Conservation (phyloP, 345 rosid species). For the Citrus hindsii region DNA sequence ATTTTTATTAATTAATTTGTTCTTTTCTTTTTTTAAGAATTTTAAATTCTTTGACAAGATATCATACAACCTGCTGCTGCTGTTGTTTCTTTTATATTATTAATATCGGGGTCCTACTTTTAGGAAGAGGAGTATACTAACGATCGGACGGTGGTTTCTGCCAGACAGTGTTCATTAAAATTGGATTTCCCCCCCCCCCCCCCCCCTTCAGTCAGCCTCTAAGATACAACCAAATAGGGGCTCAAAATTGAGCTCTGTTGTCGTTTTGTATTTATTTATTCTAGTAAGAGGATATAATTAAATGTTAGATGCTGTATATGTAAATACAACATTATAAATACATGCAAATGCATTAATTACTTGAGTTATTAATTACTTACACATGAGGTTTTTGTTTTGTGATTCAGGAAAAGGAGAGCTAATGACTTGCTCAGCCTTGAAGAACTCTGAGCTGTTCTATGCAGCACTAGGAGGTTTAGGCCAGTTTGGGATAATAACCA, state of each 20-base stretch:
- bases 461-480: constrained; percentile 80
- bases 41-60: background rate
- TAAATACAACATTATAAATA: background rate
- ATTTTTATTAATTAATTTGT: background rate
- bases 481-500: constrained; percentile 78
- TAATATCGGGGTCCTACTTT: constrained; percentile 13
- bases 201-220: too few species aligned
- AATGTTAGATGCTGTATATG: too few species aligned
- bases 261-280: too few species aligned
- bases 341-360: constrained; percentile 16
- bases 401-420: constrained; percentile 62
- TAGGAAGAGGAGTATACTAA: constrained; percentile 7
- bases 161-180: background rate
- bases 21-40: background rate
- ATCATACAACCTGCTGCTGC: background rate
- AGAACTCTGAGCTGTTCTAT: constrained; percentile 57
- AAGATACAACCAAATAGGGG: too few species aligned
- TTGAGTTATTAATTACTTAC: background rate
- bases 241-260: too few species aligned
- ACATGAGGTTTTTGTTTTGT: background rate
- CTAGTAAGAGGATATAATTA: too few species aligned
- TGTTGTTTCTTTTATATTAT: too few species aligned
- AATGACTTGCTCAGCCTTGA: constrained; percentile 47
- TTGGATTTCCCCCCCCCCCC: background rate
- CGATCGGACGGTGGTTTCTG: background rate